Conservation (phyloP, 768 basidiomycete genomes). For the Psilocybe subaeruginosa region DNA sequence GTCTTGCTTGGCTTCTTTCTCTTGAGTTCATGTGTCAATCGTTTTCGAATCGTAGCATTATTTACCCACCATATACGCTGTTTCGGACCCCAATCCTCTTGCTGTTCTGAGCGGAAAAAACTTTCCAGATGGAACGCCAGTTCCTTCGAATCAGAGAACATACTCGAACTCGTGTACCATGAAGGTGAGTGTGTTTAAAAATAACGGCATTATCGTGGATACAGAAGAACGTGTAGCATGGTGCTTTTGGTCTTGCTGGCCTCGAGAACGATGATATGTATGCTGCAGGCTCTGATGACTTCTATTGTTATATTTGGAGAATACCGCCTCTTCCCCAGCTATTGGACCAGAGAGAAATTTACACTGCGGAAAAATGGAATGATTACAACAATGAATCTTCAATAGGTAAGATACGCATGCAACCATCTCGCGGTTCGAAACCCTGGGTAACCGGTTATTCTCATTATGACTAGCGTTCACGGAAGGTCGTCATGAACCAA, state of each 20-base stretch:
- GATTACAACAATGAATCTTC: constrained; percentile 32
- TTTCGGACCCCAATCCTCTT: constrained; percentile 70
- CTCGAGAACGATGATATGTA: constrained; percentile 60
- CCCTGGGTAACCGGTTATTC: background rate
- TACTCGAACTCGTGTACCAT: constrained; percentile 80
- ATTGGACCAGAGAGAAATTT: constrained; percentile 43
- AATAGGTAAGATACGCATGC: constrained; percentile 35
- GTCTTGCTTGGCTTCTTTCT: constrained; percentile 18
- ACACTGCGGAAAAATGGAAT: constrained; percentile 51
- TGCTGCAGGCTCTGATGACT: constrained; percentile 83
- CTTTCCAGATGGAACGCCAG: constrained; percentile 55
- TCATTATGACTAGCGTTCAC: constrained; percentile 25
- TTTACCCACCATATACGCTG: constrained; percentile 68
- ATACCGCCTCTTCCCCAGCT: constrained; percentile 57
- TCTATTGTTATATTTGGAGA: constrained; percentile 78
- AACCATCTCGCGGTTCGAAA: background rate
- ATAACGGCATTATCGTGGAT: background rate
- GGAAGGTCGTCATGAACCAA: constrained; percentile 36
- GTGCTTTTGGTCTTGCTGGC: constrained; percentile 70
- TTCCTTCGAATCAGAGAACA: constrained; percentile 47
- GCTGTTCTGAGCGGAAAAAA: constrained; percentile 67
- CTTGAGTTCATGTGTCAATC: background rate
- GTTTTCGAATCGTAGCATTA: constrained; percentile 49
- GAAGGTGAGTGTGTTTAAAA: constrained; percentile 49
- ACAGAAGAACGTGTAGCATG: constrained; percentile 56